phyloP scores from a whole-genome alignment of 306 rosid species.

The Acmispon strigosus region DNA sequence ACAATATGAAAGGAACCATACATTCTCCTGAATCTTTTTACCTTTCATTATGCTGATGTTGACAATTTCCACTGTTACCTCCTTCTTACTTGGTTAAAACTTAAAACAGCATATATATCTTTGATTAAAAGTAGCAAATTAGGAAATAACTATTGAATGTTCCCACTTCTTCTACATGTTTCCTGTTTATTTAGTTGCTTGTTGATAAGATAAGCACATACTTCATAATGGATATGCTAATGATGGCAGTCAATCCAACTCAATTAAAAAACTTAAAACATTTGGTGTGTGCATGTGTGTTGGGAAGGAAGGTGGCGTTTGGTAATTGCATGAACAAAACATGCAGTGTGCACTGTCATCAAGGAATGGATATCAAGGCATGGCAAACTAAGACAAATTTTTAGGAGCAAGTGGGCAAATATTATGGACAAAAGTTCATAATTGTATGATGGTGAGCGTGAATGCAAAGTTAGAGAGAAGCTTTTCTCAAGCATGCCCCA shows the following conservation, averaged over 20 bases:
- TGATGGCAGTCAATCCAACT: not conserved
- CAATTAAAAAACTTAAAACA: not conserved
- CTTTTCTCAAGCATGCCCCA: conserved; percentile 41
- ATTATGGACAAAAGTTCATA: conserved; percentile 26
- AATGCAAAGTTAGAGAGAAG: conserved; percentile 22
- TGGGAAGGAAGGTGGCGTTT: conserved; percentile 34
- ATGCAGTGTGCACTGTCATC: conserved; percentile 17
- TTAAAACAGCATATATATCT: not conserved
- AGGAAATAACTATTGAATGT: not conserved
- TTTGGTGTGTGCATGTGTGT: not conserved
- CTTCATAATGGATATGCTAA: conserved; percentile 10
- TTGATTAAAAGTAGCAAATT: not conserved
- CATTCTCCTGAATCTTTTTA: conserved; percentile 23
- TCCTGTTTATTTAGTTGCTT: conserved; percentile 18
- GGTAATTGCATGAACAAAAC: conserved; percentile 32
- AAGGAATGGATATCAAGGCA: conserved; percentile 21
- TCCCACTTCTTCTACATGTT: conserved; percentile 25
- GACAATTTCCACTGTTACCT: conserved; percentile 31
- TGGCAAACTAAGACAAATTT: conserved; percentile 15
- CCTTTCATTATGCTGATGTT: not conserved
- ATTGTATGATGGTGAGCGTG: conserved; percentile 26
- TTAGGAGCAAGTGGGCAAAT: conserved; percentile 31
- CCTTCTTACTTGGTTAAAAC: not conserved
- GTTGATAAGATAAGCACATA: not conserved
- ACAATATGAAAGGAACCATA: conserved; percentile 35